These are phyloP conservation scores for Citrus maxima DNA, from an alignment of 345 rosid genomes.

Conservation along the genomic window DNA sequence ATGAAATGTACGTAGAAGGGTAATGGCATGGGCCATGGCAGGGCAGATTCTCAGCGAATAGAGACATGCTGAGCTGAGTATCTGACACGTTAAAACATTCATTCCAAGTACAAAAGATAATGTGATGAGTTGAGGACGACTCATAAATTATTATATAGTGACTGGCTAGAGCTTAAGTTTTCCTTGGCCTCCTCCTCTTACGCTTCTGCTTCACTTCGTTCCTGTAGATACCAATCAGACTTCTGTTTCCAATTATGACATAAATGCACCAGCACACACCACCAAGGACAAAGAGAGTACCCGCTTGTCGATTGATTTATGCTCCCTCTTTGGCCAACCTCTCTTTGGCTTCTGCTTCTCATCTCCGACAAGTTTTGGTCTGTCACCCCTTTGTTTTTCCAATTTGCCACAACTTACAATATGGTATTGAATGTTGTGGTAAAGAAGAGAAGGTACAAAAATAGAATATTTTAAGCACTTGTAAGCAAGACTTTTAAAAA, in stretches of 20 bases:
- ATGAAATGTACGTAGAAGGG: neutral
- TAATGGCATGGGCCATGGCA: neutral
- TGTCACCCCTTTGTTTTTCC: no score
- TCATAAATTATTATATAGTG: neutral
- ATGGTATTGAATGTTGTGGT: neutral
- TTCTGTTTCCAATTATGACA: neutral
- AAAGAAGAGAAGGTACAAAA: no score
- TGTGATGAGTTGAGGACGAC: neutral
- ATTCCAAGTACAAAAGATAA: neutral
- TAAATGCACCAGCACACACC: neutral
- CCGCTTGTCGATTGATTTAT: neutral
- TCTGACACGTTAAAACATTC: neutral
- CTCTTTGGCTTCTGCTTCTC: no score
- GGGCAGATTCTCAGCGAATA: neutral
- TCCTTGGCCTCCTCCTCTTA: conserved; percentile 18
- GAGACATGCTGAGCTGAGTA: neutral
- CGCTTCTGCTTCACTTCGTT: neutral
- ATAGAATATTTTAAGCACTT: neutral
- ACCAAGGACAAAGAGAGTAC: neutral
- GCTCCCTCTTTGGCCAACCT: no score
- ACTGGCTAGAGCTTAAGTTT: neutral
- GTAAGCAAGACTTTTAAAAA: neutral
- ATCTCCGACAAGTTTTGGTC: no score
- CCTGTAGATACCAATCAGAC: neutral
- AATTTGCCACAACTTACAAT: neutral